These are phyloP conservation scores for Ophiostoma australiae DNA, from an alignment of 2,329 filamentous ascomycete genomes.

Conservation along the genomic window DNA sequence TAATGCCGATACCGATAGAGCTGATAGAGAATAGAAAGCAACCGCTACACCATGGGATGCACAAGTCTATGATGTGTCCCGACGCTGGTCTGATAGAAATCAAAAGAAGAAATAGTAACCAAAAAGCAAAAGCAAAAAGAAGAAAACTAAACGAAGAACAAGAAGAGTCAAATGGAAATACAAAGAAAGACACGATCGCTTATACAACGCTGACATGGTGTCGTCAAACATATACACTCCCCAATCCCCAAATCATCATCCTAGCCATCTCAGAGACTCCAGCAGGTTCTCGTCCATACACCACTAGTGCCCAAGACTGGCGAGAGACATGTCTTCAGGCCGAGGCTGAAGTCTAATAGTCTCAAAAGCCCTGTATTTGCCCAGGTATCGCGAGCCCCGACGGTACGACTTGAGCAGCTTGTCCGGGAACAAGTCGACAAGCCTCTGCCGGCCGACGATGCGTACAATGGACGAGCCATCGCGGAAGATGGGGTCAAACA, in stretches of 20 bases:
- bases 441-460: slow-evolving; percentile 45
- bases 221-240: background rate
- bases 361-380: slow-evolving; percentile 72
- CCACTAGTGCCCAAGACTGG: background rate
- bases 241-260: background rate
- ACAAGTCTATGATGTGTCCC: background rate
- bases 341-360: slow-evolving; percentile 50
- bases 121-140: background rate
- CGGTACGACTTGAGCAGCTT: slow-evolving; percentile 67
- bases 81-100: background rate
- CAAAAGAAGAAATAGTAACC: background rate
- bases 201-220: background rate
- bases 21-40: background rate
- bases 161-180: background rate
- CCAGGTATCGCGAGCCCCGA: slow-evolving; percentile 61
- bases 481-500: slow-evolving; percentile 82
- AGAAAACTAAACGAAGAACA: background rate
- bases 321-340: slow-evolving; percentile 34
- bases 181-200: background rate
- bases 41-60: background rate
- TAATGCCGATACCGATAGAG: background rate
- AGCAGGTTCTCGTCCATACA: background rate
- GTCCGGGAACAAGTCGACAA: slow-evolving; percentile 45
- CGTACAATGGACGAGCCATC: slow-evolving; percentile 59
- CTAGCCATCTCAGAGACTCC: background rate